Conservation (phyloP, 148 eudicot genomes). For the Cornus kousa region DNA sequence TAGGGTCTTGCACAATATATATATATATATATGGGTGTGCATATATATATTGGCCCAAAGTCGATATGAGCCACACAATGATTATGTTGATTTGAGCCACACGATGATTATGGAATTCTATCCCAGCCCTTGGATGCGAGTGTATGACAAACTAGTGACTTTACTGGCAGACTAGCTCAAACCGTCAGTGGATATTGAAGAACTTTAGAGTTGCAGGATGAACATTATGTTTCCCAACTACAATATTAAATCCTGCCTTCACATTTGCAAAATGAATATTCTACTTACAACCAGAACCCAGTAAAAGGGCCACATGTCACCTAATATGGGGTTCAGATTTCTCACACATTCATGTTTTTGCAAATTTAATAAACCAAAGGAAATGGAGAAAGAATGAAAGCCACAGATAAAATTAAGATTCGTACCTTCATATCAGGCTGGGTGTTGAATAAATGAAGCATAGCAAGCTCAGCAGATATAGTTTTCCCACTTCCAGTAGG, state of each 20-base stretch:
- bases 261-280: background rate
- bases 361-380: background rate
- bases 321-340: background rate
- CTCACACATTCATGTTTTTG: background rate
- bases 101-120: background rate
- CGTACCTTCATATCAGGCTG: conserved; percentile 95
- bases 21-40: too few relatives aligned
- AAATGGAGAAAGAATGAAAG: conserved; percentile 10
- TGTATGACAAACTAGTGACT: background rate
- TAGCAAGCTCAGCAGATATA: conserved; percentile 99
- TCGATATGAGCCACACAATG: background rate
- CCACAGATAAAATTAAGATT: background rate
- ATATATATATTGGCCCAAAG: background rate
- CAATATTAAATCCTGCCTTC: background rate
- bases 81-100: background rate
- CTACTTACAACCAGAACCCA: background rate
- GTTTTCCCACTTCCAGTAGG: conserved; percentile 99
- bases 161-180: background rate
- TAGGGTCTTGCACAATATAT: background rate
- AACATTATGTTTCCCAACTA: background rate
- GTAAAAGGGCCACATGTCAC: background rate
- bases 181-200: background rate
- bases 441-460: conserved; percentile 85
- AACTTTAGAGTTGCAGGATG: background rate
- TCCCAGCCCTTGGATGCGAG: background rate